Evolutionary conservation across 1,284 basidiomycete species (phyloP).

Genomic region (Meripilus lineatus): DNA sequence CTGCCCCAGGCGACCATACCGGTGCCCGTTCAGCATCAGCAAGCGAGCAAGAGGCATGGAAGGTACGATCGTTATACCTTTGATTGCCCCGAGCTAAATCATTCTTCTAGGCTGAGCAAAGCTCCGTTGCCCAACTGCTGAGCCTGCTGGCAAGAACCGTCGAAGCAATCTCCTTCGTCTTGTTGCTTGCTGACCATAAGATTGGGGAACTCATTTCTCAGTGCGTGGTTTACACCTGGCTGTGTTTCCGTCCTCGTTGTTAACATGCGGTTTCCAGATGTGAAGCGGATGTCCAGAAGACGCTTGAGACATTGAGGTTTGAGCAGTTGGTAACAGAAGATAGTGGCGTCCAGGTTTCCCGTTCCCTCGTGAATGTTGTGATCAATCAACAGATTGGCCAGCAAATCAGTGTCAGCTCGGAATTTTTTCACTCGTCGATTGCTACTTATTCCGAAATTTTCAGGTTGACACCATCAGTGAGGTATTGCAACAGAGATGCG

Average conservation of each 20-base stretch:
- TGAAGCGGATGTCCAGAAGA: constrained; percentile 61
- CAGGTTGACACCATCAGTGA: constrained; percentile 96
- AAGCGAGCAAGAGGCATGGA: constrained; percentile 79
- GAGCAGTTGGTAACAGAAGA: constrained; percentile 81
- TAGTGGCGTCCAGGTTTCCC: constrained; percentile 78
- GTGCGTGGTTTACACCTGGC: constrained; percentile 38
- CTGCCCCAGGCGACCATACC: constrained; percentile 61
- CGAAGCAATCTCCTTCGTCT: constrained; percentile 90
- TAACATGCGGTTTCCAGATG: constrained; percentile 43
- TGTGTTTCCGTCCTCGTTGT: constrained; percentile 13
- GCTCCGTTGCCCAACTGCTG: constrained; percentile 69
- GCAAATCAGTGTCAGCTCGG: constrained; percentile 76
- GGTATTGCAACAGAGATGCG: constrained; percentile 90
- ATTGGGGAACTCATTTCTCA: constrained; percentile 81
- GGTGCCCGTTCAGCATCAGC: constrained; percentile 47
- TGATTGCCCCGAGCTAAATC: not conserved
- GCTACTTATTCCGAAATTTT: too few relatives aligned
- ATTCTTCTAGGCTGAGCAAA: constrained; percentile 65
- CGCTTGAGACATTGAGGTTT: constrained; percentile 71
- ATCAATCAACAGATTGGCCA: constrained; percentile 98
- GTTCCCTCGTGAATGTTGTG: constrained; percentile 89
- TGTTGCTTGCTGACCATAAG: constrained; percentile 89
- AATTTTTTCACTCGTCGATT: too few relatives aligned
- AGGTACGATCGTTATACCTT: constrained; percentile 38
- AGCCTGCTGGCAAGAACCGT: constrained; percentile 78